Percentiles rank a stretch among this genome's conserved stretches.
Evolutionary conservation across 169 alveolate genomes (phyloP).

Genomic region (Babesia caballi): DNA sequence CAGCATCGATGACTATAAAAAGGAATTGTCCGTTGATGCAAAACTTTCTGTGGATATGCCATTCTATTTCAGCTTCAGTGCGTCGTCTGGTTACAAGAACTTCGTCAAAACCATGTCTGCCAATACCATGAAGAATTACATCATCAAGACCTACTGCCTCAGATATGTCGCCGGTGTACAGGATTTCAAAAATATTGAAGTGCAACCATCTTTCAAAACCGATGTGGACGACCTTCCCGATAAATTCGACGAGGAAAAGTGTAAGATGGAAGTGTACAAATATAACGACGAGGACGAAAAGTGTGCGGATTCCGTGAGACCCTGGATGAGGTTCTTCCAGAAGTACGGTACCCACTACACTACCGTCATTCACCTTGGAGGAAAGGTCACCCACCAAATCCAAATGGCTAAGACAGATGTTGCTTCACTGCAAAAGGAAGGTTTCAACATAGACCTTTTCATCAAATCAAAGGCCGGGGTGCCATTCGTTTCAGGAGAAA

Average conservation of each 20-base stretch:
- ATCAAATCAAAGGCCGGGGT: constrained; percentile 59
- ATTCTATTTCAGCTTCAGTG: constrained; percentile 74
- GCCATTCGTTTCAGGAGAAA: constrained; percentile 16
- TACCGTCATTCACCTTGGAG: constrained; percentile 78
- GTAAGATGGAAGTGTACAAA: constrained; percentile 70
- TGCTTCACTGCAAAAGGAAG: constrained; percentile 62
- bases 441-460: constrained; percentile 68
- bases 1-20: constrained; percentile 72
- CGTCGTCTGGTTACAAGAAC: constrained; percentile 75
- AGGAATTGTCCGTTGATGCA: constrained; percentile 77
- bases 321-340: constrained; percentile 78
- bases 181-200: constrained; percentile 23
- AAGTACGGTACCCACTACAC: constrained; percentile 81
- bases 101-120: constrained; percentile 65
- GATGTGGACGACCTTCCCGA: constrained; percentile 73
- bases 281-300: constrained; percentile 51
- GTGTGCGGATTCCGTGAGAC: constrained; percentile 62
- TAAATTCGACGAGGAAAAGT: constrained; percentile 65
- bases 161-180: constrained; percentile 78
- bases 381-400: constrained; percentile 79
- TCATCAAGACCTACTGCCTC: constrained; percentile 78
- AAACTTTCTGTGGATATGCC: constrained; percentile 64
- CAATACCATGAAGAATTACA: constrained; percentile 65
- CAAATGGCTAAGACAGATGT: constrained; percentile 70
- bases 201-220: constrained; percentile 64